These are phyloP conservation scores for Diplodia mutila DNA, from an alignment of 2,329 filamentous ascomycete species.

Conservation along the genomic window DNA sequence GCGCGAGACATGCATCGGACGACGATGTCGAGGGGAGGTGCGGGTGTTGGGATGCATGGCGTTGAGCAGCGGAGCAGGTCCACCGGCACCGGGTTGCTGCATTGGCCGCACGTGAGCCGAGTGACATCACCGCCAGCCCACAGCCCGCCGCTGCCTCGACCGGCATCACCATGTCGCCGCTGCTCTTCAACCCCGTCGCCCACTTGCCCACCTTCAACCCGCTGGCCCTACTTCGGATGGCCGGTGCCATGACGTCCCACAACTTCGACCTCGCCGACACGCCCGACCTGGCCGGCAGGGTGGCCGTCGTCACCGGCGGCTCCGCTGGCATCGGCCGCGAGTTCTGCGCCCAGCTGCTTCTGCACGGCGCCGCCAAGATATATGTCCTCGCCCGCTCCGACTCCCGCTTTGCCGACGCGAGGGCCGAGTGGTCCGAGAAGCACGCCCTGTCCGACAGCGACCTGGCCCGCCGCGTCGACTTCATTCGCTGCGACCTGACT, in stretches of 20 bases:
- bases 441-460: slow-evolving; percentile 30
- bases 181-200: slow-evolving; percentile 22
- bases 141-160: background rate
- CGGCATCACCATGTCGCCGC: background rate
- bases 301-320: slow-evolving; percentile 40
- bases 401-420: slow-evolving; percentile 32
- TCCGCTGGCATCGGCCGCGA: slow-evolving; percentile 41
- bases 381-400: slow-evolving; percentile 37
- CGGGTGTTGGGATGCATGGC: slow-evolving; percentile 16
- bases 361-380: slow-evolving; percentile 36
- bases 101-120: slow-evolving; percentile 11
- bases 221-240: slow-evolving; percentile 31
- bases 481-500: slow-evolving; percentile 38
- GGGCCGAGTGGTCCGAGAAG: slow-evolving; percentile 32
- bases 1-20: background rate
- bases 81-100: no score
- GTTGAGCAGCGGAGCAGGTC: background rate
- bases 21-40: background rate
- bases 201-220: slow-evolving; percentile 23
- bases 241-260: slow-evolving; percentile 32
- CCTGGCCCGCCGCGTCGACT: slow-evolving; percentile 30
- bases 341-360: slow-evolving; percentile 38
- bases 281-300: slow-evolving; percentile 34
- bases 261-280: slow-evolving; percentile 36
- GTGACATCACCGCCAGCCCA: slow-evolving; percentile 12